Evolutionary conservation across 345 rosid genomes (phyloP), one percentile per base, ranked within the genome.

Genomic region (Camelina hispida): DNA sequence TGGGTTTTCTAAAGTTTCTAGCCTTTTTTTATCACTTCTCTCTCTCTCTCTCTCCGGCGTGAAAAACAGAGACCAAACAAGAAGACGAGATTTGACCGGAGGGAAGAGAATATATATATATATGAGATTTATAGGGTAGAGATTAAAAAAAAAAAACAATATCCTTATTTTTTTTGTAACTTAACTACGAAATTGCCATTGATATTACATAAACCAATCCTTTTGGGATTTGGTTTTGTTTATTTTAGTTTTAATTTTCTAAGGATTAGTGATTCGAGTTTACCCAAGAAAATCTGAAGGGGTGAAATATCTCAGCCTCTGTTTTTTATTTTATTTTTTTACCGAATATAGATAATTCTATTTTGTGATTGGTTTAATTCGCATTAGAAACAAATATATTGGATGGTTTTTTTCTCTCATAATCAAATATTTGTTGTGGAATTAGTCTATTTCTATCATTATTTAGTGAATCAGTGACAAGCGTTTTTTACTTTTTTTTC

Each of bases 81-180:
- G 68, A 66, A 40, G 60, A 67, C 58, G 73, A 61, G 74, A 73
- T 44, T 72, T 75, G 82, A 79, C 78, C 63, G 28, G 78, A 60
- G 60, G 34, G 46, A 22, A 57, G 32, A 34, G 68, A 40, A 16
- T 30, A 18, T 30, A 9, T 35, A 62, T 62, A 38, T 62, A 32
- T 58, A 61, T 48, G 9, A 5, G 23, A 46, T 8, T 28, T 34
- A 62, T 68, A 66, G 28, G 58, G 69, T 22, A 35, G 51, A 65
- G 16, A 55, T 9, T n/a, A n/a, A 9, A 35, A 40, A 2, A 48
- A 37, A 17, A 25, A 40, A 40, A 59, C 48, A 70, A 55, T 63
- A 64, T 62, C 71, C 60, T 61, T 34, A 0, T 2, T n/a, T n/a
- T n/a, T n/a, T n/a, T n/a, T n/a, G n/a, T n/a, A n/a, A n/a, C n/a